Conservation (phyloP, 192 early-diverging fungal genomes). For the Allomyces macrogynus region DNA sequence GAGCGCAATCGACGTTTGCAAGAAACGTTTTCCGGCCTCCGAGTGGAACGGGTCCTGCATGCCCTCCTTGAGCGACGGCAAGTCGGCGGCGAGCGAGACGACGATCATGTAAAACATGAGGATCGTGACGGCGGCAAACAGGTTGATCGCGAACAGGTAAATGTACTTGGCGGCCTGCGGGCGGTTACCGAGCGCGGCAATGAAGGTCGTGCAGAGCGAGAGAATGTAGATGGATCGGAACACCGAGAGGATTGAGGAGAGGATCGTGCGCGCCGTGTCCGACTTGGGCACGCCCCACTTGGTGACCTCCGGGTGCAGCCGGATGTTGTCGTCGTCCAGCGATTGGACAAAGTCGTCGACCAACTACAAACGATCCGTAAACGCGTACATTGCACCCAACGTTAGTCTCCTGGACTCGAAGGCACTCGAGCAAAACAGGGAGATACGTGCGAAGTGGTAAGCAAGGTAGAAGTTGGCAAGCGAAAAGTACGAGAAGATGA, state of each 20-base stretch:
- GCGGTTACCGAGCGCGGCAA: slow-evolving; percentile 22
- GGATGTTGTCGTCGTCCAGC: slow-evolving; percentile 10
- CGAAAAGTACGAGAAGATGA: slow-evolving; percentile 44
- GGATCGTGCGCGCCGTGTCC: slow-evolving; percentile 20
- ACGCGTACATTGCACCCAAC: too few species aligned
- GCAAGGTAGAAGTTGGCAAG: slow-evolving; percentile 37
- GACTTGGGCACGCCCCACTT: slow-evolving; percentile 16
- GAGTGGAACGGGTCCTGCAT: slow-evolving; percentile 15
- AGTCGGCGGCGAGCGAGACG: slow-evolving; percentile 11
- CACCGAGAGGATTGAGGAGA: slow-evolving; percentile 15
- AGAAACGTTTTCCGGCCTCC: slow-evolving; percentile 13
- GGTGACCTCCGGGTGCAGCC: background rate
- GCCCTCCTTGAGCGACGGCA: slow-evolving; percentile 5
- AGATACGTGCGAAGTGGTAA: slow-evolving; percentile 21
- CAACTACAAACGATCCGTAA: background rate
- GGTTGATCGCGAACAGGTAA: slow-evolving; percentile 8
- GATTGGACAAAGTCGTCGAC: slow-evolving; percentile 15
- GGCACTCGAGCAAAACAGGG: too few species aligned
- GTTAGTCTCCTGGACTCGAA: too few species aligned
- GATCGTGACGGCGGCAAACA: slow-evolving; percentile 7
- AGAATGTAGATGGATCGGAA: slow-evolving; percentile 28
- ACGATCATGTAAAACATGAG: slow-evolving; percentile 12
- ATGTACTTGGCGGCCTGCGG: slow-evolving; percentile 2
- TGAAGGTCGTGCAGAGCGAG: slow-evolving; percentile 22
- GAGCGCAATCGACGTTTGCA: slow-evolving; percentile 31